A percentile compares a stretch with the other conserved stretches of the same genome.
These are phyloP conservation scores for Sicyos edulis DNA, from an alignment of 306 rosid genomes.

Conservation along the genomic window DNA sequence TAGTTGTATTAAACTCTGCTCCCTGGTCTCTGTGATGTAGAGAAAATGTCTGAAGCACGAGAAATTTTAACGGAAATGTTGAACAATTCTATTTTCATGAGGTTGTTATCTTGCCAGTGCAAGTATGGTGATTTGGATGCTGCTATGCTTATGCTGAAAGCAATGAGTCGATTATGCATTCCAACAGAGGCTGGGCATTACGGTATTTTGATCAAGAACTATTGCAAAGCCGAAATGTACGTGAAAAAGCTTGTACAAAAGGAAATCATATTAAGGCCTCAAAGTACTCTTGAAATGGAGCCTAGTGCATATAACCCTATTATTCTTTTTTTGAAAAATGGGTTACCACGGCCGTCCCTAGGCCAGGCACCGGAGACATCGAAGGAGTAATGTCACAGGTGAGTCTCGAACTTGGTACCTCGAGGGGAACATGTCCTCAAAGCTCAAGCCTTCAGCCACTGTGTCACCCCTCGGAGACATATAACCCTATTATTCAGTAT, in stretches of 20 bases:
- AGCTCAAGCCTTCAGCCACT: too few species aligned
- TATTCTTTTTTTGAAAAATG: too few species aligned
- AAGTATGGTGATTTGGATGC: conserved; percentile 22
- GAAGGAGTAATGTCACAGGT: too few species aligned
- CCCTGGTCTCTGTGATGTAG: conserved; percentile 75
- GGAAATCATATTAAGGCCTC: conserved; percentile 64
- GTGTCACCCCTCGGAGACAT: too few species aligned
- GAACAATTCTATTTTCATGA: conserved; percentile 50
- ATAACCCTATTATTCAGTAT: conserved; percentile 63
- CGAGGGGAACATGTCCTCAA: too few species aligned
- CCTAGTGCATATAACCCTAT: conserved; percentile 68
- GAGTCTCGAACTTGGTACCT: too few species aligned
- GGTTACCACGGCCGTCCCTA: too few species aligned
- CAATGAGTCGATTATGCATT: conserved; percentile 69
- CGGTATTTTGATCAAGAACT: conserved; percentile 69
- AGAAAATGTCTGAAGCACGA: conserved; percentile 47
- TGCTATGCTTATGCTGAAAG: conserved; percentile 62
- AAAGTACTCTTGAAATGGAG: conserved; percentile 56
- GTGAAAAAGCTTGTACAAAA: conserved; percentile 82
- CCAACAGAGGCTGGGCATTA: conserved; percentile 90
- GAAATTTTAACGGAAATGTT: conserved; percentile 65
- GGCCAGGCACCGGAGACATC: too few species aligned
- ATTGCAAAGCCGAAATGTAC: conserved; percentile 58
- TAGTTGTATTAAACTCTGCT: conserved; percentile 63
- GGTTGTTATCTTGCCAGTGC: conserved; percentile 51